These are phyloP conservation scores for Xylaria flabelliformis DNA, from an alignment of 495 filamentous ascomycete species.

Conservation along the genomic window DNA sequence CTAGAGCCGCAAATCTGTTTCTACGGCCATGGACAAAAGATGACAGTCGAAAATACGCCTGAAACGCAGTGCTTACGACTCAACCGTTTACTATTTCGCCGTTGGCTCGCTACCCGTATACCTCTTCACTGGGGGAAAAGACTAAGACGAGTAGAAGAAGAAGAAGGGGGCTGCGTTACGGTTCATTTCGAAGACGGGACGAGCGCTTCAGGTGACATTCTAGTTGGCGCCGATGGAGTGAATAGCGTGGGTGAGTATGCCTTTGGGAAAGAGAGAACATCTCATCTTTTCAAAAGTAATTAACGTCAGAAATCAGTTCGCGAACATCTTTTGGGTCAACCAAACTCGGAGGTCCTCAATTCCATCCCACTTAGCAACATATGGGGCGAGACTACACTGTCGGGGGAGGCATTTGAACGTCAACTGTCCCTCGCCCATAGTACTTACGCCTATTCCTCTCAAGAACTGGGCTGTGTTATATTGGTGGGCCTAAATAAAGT, in stretches of 20 bases:
- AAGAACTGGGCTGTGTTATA: constrained; percentile 21
- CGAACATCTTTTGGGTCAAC: constrained; percentile 35
- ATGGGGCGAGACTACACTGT: constrained; percentile 35
- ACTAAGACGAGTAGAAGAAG: constrained; percentile 37
- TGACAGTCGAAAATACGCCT: constrained; percentile 34
- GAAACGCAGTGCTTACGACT: constrained; percentile 54
- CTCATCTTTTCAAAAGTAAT: neutral
- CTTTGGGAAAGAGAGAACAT: neutral
- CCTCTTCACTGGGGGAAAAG: constrained; percentile 46
- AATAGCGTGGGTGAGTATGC: constrained; percentile 40
- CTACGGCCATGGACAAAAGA: constrained; percentile 26
- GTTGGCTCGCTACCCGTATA: constrained; percentile 40
- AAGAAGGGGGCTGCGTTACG: constrained; percentile 57
- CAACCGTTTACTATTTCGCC: constrained; percentile 46
- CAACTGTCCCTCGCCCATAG: constrained; percentile 43
- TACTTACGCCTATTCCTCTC: constrained; percentile 23
- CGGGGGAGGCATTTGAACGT: constrained; percentile 32
- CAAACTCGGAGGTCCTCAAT: constrained; percentile 36
- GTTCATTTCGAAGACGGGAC: constrained; percentile 75
- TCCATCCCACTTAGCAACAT: constrained; percentile 29
- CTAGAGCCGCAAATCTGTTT: constrained; percentile 55
- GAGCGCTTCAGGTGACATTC: constrained; percentile 52
- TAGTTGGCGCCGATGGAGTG: constrained; percentile 59
- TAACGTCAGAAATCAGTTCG: constrained; percentile 34
- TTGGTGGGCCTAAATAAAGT: constrained; percentile 42